phyloP scores from a whole-genome alignment of 192 early-diverging fungal species.

The Linnemannia hyalina region DNA sequence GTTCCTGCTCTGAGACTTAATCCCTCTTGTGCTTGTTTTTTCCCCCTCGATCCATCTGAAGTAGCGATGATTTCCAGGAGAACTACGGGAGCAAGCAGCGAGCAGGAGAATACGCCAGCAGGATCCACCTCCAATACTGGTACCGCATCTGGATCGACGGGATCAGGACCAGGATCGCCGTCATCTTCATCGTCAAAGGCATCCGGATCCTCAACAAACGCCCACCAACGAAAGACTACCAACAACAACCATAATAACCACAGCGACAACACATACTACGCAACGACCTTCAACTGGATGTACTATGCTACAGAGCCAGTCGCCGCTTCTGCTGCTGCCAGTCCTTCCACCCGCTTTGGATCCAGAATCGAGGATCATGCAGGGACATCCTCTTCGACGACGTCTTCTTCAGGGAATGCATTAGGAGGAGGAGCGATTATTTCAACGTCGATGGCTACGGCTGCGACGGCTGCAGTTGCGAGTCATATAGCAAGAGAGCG shows the following conservation, averaged over 20 bases:
- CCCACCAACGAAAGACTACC: not conserved
- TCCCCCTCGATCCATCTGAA: not conserved
- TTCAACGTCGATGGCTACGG: not conserved
- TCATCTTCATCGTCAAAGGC: not conserved
- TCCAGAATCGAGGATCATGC: not conserved
- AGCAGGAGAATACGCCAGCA: not conserved
- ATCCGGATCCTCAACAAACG: not conserved
- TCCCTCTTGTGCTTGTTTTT: not conserved
- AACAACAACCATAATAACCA: not conserved
- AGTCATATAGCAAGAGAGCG: not conserved
- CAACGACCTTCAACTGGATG: slow-evolving; percentile 2
- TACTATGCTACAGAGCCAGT: not conserved
- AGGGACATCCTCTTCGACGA: not conserved
- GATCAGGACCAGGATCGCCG: not conserved
- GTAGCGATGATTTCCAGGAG: not conserved
- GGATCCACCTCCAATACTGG: not conserved
- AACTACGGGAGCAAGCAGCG: not conserved
- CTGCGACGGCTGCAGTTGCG: not conserved
- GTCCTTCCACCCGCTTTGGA: not conserved
- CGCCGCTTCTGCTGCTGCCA: not conserved
- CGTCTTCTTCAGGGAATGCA: not conserved
- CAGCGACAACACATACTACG: not conserved
- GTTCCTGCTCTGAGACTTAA: not conserved
- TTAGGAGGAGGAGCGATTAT: not conserved
- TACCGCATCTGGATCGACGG: not conserved